Base-by-base conservation (phyloP, 495 filamentous ascomycete species). In the Penicillium lagena region DNA sequence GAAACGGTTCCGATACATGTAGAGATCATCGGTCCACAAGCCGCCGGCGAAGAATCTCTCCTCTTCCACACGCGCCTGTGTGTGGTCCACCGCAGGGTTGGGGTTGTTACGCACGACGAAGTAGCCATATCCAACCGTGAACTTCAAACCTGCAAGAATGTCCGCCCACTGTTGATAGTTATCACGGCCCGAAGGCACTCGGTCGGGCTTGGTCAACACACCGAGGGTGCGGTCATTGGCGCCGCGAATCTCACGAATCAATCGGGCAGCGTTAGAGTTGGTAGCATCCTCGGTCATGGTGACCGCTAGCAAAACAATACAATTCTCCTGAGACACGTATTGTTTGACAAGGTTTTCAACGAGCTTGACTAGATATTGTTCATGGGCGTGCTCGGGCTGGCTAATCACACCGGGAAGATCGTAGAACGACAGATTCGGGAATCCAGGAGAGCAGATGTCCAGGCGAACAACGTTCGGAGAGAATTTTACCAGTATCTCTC, bases 371-470 rank as follows among this genome's bases (percentile, higher is more conserved):
- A 91, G 66, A 39, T 87, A 85, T 0, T 64, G 63, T 28, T 86
- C 80, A n/a, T 80, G 67, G 3, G 75, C 67, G 7, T 79, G 66
- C 32, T 81, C 78, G 0, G 75, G 67, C 0, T 80, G 80, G 40
- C 79, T 79, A 48, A 94, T 88, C 4, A 91, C 78, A 0, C 89
- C 89, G 0, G 89, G 89, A 0, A 94, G 64, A 51, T 95, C 89
- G 49, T 84, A 90, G 47, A 95, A 89, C 0, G 82, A 84, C 0
- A 94, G 60, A 32, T 82, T 80, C 0, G 85, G 81, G 0, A 90
- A 74, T 0, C 71, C 70, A 0, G 85, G 83, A 0, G 79, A 84
- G 0, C 79, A 80, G 10, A 95, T 87, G 33, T 89, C 81, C 0
- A 95, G 51, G 0, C 78, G 74, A 0, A 95, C 77, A 1, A 88